phyloP scores from a whole-genome alignment of 305 asterid genomes.

The Salvia sclarea region DNA sequence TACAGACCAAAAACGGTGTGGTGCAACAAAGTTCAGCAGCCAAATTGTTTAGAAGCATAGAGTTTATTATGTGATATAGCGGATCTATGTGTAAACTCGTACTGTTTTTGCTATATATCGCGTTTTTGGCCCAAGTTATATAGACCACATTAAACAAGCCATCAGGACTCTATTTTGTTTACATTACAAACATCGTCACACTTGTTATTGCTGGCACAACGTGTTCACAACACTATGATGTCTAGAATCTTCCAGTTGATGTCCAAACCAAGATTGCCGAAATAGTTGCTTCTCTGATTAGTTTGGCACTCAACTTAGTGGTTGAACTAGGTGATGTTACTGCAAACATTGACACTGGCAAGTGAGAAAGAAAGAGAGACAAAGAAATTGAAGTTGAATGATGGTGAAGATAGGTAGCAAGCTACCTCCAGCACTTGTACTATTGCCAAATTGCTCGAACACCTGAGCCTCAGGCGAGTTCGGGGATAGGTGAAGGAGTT shows the following conservation, averaged over 20 bases:
- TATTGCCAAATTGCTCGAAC: conserved; percentile 38
- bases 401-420: not conserved
- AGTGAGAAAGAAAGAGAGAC: not conserved
- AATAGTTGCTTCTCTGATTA: conserved; percentile 5
- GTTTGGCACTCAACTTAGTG: conserved; percentile 20
- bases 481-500: conserved; percentile 45
- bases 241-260: not conserved
- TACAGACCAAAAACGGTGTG: not conserved
- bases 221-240: not conserved
- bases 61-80: conserved; percentile 23
- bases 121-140: conserved; percentile 6
- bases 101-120: conserved; percentile 21
- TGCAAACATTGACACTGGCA: not conserved
- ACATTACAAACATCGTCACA: not conserved
- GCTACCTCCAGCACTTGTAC: conserved; percentile 34
- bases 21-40: conserved; percentile 28
- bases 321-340: conserved; percentile 30
- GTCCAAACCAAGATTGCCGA: conserved; percentile 30
- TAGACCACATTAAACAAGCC: not conserved
- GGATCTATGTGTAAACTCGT: conserved; percentile 17
- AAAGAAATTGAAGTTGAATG: not conserved
- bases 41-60: conserved; percentile 33
- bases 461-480: conserved; percentile 52
- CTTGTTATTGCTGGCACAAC: not conserved
- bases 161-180: not conserved